These are phyloP conservation scores for Aspergillus ibericus DNA, from an alignment of 2,329 filamentous ascomycete genomes.

Conservation along the genomic window DNA sequence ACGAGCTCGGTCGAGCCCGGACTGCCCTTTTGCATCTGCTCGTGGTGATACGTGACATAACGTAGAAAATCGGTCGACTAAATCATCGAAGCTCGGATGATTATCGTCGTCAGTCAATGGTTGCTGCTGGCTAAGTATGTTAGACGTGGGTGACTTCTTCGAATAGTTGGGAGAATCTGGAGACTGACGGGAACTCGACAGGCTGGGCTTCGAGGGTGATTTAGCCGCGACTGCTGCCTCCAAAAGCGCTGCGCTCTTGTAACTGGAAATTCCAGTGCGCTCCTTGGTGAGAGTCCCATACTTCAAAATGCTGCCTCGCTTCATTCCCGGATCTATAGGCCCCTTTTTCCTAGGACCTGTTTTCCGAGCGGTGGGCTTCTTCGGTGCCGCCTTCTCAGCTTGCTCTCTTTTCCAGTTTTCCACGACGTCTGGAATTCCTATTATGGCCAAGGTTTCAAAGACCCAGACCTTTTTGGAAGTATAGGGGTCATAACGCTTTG, in stretches of 20 bases:
- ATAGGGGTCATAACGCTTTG: constrained; percentile 60
- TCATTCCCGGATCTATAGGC: constrained; percentile 43
- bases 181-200: constrained; percentile 11
- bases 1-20: constrained; percentile 13
- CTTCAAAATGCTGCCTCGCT: constrained; percentile 41
- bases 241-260: constrained; percentile 31
- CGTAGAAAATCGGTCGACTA: constrained; percentile 29
- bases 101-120: constrained; percentile 6
- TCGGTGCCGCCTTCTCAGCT: constrained; percentile 31
- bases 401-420: constrained; percentile 61
- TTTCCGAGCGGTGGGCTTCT: constrained; percentile 29
- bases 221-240: constrained; percentile 26
- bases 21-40: constrained; percentile 23
- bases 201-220: constrained; percentile 12
- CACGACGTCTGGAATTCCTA: constrained; percentile 65
- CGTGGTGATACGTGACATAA: constrained; percentile 19
- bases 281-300: constrained; percentile 43
- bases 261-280: constrained; percentile 28
- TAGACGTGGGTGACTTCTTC: constrained; percentile 13
- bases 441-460: constrained; percentile 61
- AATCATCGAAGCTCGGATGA: constrained; percentile 21
- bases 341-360: constrained; percentile 36
- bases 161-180: constrained; percentile 5
- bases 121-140: constrained; percentile 18
- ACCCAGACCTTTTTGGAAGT: constrained; percentile 69